A percentile compares a stretch with the other conserved stretches of the same genome.
These are phyloP conservation scores for Wickerhamomyces sp. DNA, from an alignment of 1,139 yeast genomes.

Conservation along the genomic window DNA sequence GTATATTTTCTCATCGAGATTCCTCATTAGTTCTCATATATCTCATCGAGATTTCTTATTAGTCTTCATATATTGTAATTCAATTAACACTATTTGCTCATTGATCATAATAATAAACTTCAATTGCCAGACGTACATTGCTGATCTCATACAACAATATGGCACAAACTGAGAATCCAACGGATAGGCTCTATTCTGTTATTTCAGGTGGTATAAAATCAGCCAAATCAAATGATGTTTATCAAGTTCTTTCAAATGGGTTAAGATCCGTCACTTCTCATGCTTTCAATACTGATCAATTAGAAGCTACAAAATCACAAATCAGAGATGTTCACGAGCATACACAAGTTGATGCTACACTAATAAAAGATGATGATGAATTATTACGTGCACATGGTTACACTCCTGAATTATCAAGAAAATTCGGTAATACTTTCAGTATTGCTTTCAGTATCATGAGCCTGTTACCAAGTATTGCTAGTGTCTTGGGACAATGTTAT, in stretches of 20 bases:
- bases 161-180: neutral
- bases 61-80: no score
- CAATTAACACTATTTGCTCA: no score
- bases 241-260: constrained; percentile 2
- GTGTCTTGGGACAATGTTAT: constrained; percentile 30
- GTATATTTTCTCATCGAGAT: no score
- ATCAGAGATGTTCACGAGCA: constrained; percentile 3
- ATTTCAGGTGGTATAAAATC: neutral
- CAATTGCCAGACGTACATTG: no score
- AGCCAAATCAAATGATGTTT: constrained; percentile 2
- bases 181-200: neutral
- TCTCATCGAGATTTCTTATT: no score
- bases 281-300: constrained; percentile 1
- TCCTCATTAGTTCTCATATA: no score
- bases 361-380: constrained; percentile 32
- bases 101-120: no score
- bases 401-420: constrained; percentile 44
- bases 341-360: constrained; percentile 6
- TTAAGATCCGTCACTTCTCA: constrained; percentile 2
- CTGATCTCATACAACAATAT: no score
- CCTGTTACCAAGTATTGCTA: constrained; percentile 41
- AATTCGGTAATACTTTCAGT: constrained; percentile 40
- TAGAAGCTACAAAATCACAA: constrained; percentile 1
- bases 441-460: constrained; percentile 53
- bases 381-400: constrained; percentile 50